Evolutionary conservation across 441 rosid species (phyloP).

Genomic region (Lepidium campestre): DNA sequence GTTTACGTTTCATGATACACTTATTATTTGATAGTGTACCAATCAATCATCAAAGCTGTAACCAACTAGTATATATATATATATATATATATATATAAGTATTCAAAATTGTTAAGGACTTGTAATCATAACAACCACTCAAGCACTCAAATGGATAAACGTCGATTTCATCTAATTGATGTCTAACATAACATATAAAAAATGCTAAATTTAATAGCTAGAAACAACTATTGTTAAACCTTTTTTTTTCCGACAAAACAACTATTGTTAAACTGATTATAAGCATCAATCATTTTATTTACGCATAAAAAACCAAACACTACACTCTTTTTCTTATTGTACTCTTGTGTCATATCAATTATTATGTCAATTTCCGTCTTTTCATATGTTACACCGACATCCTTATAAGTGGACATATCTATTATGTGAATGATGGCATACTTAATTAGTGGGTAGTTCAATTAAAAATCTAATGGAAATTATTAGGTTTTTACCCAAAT

Average conservation of each 20-base stretch:
- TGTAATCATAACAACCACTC: neutral
- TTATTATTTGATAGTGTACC: neutral
- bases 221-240: neutral
- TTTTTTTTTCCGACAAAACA: too few relatives aligned
- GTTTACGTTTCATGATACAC: neutral
- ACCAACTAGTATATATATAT: neutral
- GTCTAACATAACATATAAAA: neutral
- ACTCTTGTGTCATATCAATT: neutral
- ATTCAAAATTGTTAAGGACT: neutral
- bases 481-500: neutral
- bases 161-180: neutral
- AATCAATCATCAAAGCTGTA: neutral
- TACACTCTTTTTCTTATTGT: neutral
- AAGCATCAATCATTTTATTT: neutral
- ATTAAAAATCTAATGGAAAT: neutral
- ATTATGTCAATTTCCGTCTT: neutral
- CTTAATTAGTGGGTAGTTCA: neutral
- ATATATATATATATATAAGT: too few relatives aligned
- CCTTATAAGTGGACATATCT: neutral
- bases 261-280: neutral
- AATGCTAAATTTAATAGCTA: neutral
- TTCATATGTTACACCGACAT: neutral
- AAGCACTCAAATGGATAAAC: neutral
- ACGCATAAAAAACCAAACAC: neutral
- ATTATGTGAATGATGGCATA: neutral